Conservation (phyloP, 129 eudicot genomes). For the Centella asiatica region DNA sequence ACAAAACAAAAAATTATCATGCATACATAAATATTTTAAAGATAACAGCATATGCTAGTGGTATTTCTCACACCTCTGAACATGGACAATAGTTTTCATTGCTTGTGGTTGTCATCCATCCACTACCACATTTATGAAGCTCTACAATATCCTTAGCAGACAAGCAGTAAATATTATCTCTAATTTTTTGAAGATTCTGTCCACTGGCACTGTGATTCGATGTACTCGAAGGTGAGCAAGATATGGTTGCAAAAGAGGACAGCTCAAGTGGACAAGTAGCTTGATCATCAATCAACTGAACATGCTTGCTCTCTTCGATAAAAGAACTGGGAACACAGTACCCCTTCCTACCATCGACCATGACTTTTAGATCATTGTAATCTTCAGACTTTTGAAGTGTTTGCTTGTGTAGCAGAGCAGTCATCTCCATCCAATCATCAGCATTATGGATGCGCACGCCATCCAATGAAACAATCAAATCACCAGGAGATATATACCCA, state of each 20-base stretch:
- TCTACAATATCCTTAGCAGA: slow-evolving; percentile 52
- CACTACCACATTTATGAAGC: slow-evolving; percentile 58
- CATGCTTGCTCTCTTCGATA: slow-evolving; percentile 39
- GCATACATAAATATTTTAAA: not conserved
- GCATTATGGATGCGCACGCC: slow-evolving; percentile 38
- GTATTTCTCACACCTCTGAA: slow-evolving; percentile 41
- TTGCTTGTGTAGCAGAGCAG: slow-evolving; percentile 31
- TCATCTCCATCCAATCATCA: slow-evolving; percentile 53
- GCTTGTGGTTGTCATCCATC: slow-evolving; percentile 28
- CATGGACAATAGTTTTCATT: slow-evolving; percentile 46
- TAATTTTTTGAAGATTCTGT: slow-evolving; percentile 20
- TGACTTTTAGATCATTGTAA: slow-evolving; percentile 3
- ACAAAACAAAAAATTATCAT: not conserved
- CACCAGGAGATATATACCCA: slow-evolving; percentile 61
- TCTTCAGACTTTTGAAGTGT: slow-evolving; percentile 20
- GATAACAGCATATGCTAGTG: not conserved
- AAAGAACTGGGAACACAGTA: slow-evolving; percentile 58
- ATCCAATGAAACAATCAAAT: slow-evolving; percentile 53
- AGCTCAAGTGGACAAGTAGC: slow-evolving; percentile 59
- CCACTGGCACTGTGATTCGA: slow-evolving; percentile 20
- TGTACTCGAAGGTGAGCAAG: slow-evolving; percentile 36
- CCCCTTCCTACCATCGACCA: slow-evolving; percentile 31
- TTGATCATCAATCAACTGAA: slow-evolving; percentile 27
- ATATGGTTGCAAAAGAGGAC: slow-evolving; percentile 37
- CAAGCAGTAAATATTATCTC: slow-evolving; percentile 40